Evolutionary conservation across 805 yeast species (phyloP), one percentile per base, ranked within the genome.

Genomic region (Wickerhamomyces silvicola): DNA sequence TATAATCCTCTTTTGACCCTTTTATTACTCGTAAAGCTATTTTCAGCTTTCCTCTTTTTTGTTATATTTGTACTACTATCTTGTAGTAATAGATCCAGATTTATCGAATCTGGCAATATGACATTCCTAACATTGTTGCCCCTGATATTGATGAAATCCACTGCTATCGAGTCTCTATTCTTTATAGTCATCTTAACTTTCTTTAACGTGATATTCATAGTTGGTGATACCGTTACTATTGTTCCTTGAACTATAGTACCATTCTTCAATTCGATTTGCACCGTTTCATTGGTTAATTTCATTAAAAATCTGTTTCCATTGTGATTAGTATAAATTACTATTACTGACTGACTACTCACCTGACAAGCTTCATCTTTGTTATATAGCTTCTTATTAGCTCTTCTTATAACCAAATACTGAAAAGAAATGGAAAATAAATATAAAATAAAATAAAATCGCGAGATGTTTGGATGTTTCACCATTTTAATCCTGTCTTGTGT

Each of bases 191-290:
- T 76, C 45, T 79, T 82, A 29, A 84, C 90, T 42, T 81, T 82
- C 46, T 81, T 77, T 39, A 88, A 57, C 5, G 85, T 76, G 27
- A 88, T 77, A 57, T 88, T 88, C 97, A 88, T 88, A 41, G 82
- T 72, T 18, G 96, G 95, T 3, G 95, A 69, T 24, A 92, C 95
- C 6, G 87, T 75, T 24, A 81, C 75, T 17, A 90, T 64, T 10
- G 88, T 83, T 0, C 97, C 97, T 47, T 82, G 74, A 6, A 90
- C 73, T 5, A 84, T 70, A 5, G 90, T 83, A 24, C 97, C 97
- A 57, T 90, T 86, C 56, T 88, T 90, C 50, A 90, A 65, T 55
- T 88, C 97, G 13, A 88, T 82, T 32, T 90, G 87, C 2, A 90
- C 90, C 31, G 86, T 78, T 59, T 87, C 97, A 36, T 81, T 78